phyloP scores from a whole-genome alignment of 2,329 filamentous ascomycete species.

The Ophiostoma pallidulum region DNA sequence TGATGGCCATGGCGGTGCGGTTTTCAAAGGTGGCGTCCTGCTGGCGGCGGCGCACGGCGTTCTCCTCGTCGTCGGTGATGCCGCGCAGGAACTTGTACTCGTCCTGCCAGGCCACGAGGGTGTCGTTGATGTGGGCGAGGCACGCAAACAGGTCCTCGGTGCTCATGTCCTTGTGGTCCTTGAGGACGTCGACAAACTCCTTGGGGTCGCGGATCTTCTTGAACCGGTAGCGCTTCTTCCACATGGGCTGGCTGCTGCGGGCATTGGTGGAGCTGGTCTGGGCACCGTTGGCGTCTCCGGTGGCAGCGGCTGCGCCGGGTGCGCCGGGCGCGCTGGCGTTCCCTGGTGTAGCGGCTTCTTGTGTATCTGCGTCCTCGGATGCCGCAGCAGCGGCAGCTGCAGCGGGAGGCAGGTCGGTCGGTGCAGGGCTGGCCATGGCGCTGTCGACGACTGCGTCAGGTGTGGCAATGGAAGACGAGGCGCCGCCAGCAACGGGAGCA shows the following conservation, averaged over 20 bases:
- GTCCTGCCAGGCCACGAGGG: constrained; percentile 41
- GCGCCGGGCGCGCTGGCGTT: no score
- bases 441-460: constrained; percentile 7
- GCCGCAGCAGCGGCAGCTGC: no score
- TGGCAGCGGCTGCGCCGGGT: neutral
- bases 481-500: neutral
- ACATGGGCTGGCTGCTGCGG: constrained; percentile 17
- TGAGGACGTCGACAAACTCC: constrained; percentile 38
- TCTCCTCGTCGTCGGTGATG: constrained; percentile 48
- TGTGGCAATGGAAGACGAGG: neutral
- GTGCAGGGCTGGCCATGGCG: neutral
- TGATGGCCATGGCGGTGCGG: constrained; percentile 33
- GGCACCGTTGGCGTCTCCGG: no score
- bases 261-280: constrained; percentile 4
- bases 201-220: constrained; percentile 41
- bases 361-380: no score
- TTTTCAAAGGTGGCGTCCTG: constrained; percentile 27
- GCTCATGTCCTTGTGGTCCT: constrained; percentile 41
- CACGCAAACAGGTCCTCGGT: constrained; percentile 36
- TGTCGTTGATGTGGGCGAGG: constrained; percentile 35
- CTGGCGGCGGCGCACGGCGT: constrained; percentile 41
- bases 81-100: constrained; percentile 44
- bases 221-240: constrained; percentile 34
- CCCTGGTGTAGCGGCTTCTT: no score
- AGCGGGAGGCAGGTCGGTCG: no score